Evolutionary conservation across 768 basidiomycete genomes (phyloP).

Genomic region (Pleurotus cornucopiae): DNA sequence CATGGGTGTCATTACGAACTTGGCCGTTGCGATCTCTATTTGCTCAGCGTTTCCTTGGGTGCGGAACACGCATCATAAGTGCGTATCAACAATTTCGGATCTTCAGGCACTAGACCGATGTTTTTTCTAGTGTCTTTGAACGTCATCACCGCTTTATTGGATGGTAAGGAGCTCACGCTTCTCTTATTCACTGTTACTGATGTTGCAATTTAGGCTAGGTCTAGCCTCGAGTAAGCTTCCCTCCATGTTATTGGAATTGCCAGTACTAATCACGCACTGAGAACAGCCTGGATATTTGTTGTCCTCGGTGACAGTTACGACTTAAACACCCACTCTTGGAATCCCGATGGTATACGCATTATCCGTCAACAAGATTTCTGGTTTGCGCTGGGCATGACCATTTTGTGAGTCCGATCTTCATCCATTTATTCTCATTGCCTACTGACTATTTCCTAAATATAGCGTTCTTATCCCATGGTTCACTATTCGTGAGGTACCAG

Average conservation of each 20-base stretch:
- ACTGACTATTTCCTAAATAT: slow-evolving; percentile 2
- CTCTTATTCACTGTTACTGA: slow-evolving; percentile 7
- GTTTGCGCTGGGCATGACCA: slow-evolving; percentile 71
- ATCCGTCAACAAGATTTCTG: slow-evolving; percentile 74
- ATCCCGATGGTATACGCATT: slow-evolving; percentile 52
- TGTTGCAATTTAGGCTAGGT: slow-evolving; percentile 31
- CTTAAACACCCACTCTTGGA: slow-evolving; percentile 50
- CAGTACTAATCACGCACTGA: slow-evolving; percentile 6
- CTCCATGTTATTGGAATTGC: background rate
- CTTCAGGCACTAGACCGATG: background rate
- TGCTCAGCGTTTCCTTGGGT: slow-evolving; percentile 75
- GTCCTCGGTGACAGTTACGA: slow-evolving; percentile 67
- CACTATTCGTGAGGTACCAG: slow-evolving; percentile 69
- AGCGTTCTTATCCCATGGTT: slow-evolving; percentile 76
- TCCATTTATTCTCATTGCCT: slow-evolving; percentile 9
- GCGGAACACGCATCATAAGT: slow-evolving; percentile 82
- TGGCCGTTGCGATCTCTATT: slow-evolving; percentile 59
- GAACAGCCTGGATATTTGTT: slow-evolving; percentile 61
- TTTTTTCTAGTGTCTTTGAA: slow-evolving; percentile 60
- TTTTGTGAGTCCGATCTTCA: slow-evolving; percentile 44
- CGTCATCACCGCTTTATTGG: slow-evolving; percentile 80
- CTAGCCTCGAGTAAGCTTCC: slow-evolving; percentile 45
- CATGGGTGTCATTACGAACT: slow-evolving; percentile 56
- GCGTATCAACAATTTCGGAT: slow-evolving; percentile 15
- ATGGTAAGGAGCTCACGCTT: slow-evolving; percentile 40